Percentiles rank a stretch among this genome's conserved stretches.
Conservation (phyloP, 768 basidiomycete species). For the Mrakia frigida region DNA sequence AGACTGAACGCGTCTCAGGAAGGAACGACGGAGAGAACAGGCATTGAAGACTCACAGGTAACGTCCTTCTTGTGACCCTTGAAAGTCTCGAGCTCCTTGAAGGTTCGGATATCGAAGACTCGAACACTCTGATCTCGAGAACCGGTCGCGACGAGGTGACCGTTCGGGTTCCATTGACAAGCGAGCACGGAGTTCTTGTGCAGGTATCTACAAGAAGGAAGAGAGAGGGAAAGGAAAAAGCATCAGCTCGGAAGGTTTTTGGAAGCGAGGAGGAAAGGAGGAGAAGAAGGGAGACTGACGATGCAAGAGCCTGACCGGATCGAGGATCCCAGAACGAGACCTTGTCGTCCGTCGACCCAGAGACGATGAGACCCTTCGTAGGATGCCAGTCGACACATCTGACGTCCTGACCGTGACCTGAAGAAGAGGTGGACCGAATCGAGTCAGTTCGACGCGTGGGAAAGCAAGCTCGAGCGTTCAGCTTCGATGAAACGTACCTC, state of each 20-base stretch:
- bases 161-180: slow-evolving; percentile 86
- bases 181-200: slow-evolving; percentile 98
- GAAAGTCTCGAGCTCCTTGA: slow-evolving; percentile 88
- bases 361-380: slow-evolving; percentile 87
- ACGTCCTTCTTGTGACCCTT: slow-evolving; percentile 99
- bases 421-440: background rate
- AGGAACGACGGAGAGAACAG: slow-evolving; percentile 54
- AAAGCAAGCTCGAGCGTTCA: background rate
- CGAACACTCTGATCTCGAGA: slow-evolving; percentile 91
- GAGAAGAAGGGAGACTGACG: slow-evolving; percentile 53
- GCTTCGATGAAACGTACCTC: slow-evolving; percentile 52
- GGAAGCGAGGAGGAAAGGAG: background rate
- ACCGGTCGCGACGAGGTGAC: slow-evolving; percentile 87
- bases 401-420: slow-evolving; percentile 99
- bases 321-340: slow-evolving; percentile 99
- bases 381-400: slow-evolving; percentile 99
- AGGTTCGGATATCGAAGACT: slow-evolving; percentile 94
- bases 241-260: background rate
- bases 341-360: slow-evolving; percentile 94
- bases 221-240: background rate
- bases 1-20: background rate
- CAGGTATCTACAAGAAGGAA: slow-evolving; percentile 59
- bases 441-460: background rate
- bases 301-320: slow-evolving; percentile 78
- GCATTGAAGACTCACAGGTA: slow-evolving; percentile 65